These are phyloP conservation scores for Rhipidocladum racemiflorum DNA, from an alignment of 176 grass and related monocot species.

Conservation along the genomic window DNA sequence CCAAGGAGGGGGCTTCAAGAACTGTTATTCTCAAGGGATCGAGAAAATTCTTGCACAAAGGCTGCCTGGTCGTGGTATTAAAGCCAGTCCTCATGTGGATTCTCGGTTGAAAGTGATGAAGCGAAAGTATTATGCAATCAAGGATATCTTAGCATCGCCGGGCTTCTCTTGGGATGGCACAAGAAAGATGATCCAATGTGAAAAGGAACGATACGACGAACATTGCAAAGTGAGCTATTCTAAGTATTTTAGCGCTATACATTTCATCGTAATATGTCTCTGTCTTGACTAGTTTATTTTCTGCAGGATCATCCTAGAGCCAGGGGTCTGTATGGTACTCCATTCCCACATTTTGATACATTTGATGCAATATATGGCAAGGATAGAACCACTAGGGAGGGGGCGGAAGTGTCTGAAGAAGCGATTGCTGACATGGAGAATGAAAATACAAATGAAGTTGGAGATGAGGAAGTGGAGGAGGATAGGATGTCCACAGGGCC, in stretches of 20 bases:
- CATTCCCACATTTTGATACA: constrained; percentile 41
- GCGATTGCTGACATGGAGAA: constrained; percentile 32
- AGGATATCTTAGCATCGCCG: constrained; percentile 33
- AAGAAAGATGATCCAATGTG: constrained; percentile 31
- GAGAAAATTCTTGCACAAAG: constrained; percentile 37
- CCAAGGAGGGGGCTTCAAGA: constrained; percentile 51
- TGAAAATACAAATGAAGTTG: constrained; percentile 31
- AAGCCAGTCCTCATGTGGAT: constrained; percentile 41
- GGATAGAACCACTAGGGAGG: constrained; percentile 26
- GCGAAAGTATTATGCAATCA: constrained; percentile 42
- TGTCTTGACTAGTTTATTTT: constrained; percentile 22
- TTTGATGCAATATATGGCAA: constrained; percentile 45
- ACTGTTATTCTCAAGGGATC: constrained; percentile 44
- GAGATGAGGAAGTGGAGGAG: constrained; percentile 26
- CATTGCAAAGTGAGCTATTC: constrained; percentile 27
- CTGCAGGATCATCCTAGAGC: constrained; percentile 50
- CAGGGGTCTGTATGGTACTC: constrained; percentile 35
- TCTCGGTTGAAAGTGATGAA: constrained; percentile 45
- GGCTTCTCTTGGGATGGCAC: constrained; percentile 39
- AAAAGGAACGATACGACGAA: constrained; percentile 29
- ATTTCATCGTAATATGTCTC: background rate
- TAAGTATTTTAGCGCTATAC: background rate
- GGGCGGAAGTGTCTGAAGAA: constrained; percentile 32
- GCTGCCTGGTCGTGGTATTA: constrained; percentile 40
- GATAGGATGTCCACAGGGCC: constrained; percentile 5